Evolutionary conservation across 2,329 filamentous ascomycete genomes (phyloP).

Genomic region (Plenodomus lindquistii): DNA sequence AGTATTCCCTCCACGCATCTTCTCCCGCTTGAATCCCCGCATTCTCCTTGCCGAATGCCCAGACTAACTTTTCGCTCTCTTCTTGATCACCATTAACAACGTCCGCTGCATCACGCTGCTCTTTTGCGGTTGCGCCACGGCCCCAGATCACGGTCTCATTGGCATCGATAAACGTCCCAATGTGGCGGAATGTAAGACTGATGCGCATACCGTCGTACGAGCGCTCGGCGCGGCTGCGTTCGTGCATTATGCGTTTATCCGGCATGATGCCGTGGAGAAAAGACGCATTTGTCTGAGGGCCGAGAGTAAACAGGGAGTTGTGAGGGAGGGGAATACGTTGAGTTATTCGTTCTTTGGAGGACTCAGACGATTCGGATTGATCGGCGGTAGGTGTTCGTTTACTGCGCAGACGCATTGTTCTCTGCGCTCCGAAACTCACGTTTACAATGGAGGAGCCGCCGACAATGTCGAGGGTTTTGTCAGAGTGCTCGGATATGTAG

Average conservation of each 20-base stretch:
- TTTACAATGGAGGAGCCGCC: slow-evolving; percentile 85
- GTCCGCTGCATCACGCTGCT: slow-evolving; percentile 58
- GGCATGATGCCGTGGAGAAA: slow-evolving; percentile 93
- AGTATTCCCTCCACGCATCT: slow-evolving; percentile 75
- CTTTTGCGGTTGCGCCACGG: slow-evolving; percentile 79
- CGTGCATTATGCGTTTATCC: slow-evolving; percentile 72
- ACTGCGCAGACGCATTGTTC: slow-evolving; percentile 86
- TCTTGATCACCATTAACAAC: slow-evolving; percentile 72
- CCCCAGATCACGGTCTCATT: slow-evolving; percentile 80
- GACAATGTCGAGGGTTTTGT: slow-evolving; percentile 92
- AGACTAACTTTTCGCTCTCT: slow-evolving; percentile 70
- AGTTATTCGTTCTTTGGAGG: slow-evolving; percentile 51
- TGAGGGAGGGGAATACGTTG: slow-evolving; percentile 78
- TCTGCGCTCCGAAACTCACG: slow-evolving; percentile 86
- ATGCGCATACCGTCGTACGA: slow-evolving; percentile 79
- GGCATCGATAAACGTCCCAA: slow-evolving; percentile 78
- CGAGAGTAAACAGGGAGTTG: slow-evolving; percentile 85
- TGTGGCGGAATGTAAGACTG: slow-evolving; percentile 86
- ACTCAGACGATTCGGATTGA: slow-evolving; percentile 31
- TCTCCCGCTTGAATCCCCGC: slow-evolving; percentile 53
- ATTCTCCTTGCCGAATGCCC: slow-evolving; percentile 85
- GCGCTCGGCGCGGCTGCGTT: slow-evolving; percentile 71
- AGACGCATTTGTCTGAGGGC: slow-evolving; percentile 75
- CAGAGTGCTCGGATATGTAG: slow-evolving; percentile 94
- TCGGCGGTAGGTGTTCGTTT: slow-evolving; percentile 59